phyloP scores from a whole-genome alignment of 2,329 filamentous ascomycete genomes.

The Pochonia chlamydosporia region DNA sequence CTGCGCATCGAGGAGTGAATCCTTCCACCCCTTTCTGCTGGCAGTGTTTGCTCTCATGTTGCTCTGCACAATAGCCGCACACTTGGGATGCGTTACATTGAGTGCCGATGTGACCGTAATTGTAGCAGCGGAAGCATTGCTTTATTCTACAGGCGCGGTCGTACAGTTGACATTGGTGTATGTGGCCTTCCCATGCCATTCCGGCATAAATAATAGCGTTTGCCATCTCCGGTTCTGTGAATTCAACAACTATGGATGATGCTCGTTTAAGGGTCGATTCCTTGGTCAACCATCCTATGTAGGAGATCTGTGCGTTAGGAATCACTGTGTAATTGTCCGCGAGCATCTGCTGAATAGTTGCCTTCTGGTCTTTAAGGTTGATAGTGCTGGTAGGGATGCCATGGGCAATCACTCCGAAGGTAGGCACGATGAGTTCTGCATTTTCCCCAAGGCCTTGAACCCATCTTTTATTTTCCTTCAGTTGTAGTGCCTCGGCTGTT shows the following conservation, averaged over 20 bases:
- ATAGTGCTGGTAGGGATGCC: slow-evolving; percentile 19
- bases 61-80: slow-evolving; percentile 19
- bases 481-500: no score
- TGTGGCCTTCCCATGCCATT: slow-evolving; percentile 15
- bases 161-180: slow-evolving; percentile 18
- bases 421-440: slow-evolving; percentile 2
- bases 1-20: slow-evolving; percentile 16
- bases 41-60: slow-evolving; percentile 17
- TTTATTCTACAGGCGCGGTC: slow-evolving; percentile 19
- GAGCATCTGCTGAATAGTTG: slow-evolving; percentile 19
- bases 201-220: slow-evolving; percentile 15
- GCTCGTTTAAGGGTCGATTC: slow-evolving; percentile 14
- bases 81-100: slow-evolving; percentile 14
- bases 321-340: slow-evolving; percentile 21
- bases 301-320: slow-evolving; percentile 16
- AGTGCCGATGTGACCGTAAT: slow-evolving; percentile 20
- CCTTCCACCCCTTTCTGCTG: slow-evolving; percentile 14
- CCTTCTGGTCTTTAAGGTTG: slow-evolving; percentile 17
- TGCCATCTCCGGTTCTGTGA: background rate
- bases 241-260: slow-evolving; percentile 18
- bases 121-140: slow-evolving; percentile 19
- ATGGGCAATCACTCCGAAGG: slow-evolving; percentile 17
- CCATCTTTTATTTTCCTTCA: no score
- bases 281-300: slow-evolving; percentile 20
- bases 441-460: no score